Base-by-base conservation (phyloP, 2,329 filamentous ascomycete species). In the Hirsutella thompsonii region DNA sequence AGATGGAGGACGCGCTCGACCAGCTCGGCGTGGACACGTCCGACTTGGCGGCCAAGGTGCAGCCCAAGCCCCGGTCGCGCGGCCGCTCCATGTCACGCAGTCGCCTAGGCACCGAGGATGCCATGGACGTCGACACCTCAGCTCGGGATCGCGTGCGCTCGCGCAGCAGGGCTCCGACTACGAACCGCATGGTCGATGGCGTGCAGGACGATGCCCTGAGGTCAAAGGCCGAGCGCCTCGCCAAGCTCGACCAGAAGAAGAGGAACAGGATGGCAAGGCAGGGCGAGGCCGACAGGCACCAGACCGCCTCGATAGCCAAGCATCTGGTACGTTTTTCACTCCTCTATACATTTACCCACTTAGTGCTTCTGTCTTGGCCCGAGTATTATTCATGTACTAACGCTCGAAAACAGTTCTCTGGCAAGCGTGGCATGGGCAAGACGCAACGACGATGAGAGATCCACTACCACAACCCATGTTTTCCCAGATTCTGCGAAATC, bases 231-330 rank as follows among this genome's bases (percentile, higher is more conserved):
- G 89, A 94, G 63, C 80, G 82, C 55, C 70, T 93, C 59, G 74
- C 79, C 58, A 96, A 94, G 74, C 67, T 98, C 59, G 74, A 81
- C 55, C 93, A 98, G 80, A 88, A 90, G 74, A 90, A 88, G 77
- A 95, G 93, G 88, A 98, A 98, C 71, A 79, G 90, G 49, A 92
- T 93, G 83, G 92, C 92, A 36, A 81, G 89, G 62, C 86, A 93
- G 72, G 92, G 92, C 72, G 92, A 98, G 70, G 89, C 83, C 46
- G 92, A 98, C 72, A 79, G 93, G 59, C 90, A 96, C 67, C 79
- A 79, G 46, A 81, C 81, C 42, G 83, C 84, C 30, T 74, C 84
- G 40, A 66, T 94, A 63, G 77, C 81, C 47, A 98, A 94, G 69
- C 92, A 96, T 68, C 72, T 98, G 76, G 82, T 94, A 74, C 62